A percentile compares a stretch with the other conserved stretches of the same genome.
Conservation (phyloP, 495 filamentous ascomycete genomes). For the Usnea hakonensis region DNA sequence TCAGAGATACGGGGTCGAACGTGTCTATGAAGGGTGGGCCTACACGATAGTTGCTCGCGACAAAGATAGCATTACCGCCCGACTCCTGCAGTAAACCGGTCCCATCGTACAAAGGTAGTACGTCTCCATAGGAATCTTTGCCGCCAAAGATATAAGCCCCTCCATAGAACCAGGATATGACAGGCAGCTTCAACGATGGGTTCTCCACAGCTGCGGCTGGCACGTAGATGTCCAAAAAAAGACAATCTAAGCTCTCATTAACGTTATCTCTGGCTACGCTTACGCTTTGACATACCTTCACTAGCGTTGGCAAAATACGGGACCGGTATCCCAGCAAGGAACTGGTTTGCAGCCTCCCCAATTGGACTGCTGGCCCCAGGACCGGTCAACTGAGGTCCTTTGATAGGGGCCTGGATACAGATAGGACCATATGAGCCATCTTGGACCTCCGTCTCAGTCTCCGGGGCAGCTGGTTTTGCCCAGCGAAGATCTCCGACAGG, state of each 20-base stretch:
- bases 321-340: slow-evolving; percentile 24
- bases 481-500: slow-evolving; percentile 49
- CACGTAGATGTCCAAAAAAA: slow-evolving; percentile 38
- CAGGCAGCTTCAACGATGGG: slow-evolving; percentile 24
- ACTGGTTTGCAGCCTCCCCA: slow-evolving; percentile 34
- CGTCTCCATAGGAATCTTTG: slow-evolving; percentile 22
- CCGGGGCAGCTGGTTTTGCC: slow-evolving; percentile 45
- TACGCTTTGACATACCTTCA: slow-evolving; percentile 11
- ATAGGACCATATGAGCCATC: slow-evolving; percentile 42
- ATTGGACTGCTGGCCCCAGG: slow-evolving; percentile 31
- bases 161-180: slow-evolving; percentile 31
- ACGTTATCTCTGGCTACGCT: too few relatives aligned
- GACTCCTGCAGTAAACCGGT: slow-evolving; percentile 25
- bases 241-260: slow-evolving; percentile 30
- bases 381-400: slow-evolving; percentile 32
- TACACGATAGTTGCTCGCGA: slow-evolving; percentile 41
- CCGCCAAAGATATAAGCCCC: slow-evolving; percentile 27
- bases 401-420: slow-evolving; percentile 37
- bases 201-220: slow-evolving; percentile 33
- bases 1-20: slow-evolving; percentile 13
- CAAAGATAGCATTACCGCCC: slow-evolving; percentile 38
- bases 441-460: slow-evolving; percentile 38
- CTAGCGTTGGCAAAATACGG: slow-evolving; percentile 19
- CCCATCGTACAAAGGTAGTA: slow-evolving; percentile 24
- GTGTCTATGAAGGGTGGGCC: slow-evolving; percentile 1